Conservation (phyloP, 2,329 filamentous ascomycete species). For the Aureobasidium uvarum region DNA sequence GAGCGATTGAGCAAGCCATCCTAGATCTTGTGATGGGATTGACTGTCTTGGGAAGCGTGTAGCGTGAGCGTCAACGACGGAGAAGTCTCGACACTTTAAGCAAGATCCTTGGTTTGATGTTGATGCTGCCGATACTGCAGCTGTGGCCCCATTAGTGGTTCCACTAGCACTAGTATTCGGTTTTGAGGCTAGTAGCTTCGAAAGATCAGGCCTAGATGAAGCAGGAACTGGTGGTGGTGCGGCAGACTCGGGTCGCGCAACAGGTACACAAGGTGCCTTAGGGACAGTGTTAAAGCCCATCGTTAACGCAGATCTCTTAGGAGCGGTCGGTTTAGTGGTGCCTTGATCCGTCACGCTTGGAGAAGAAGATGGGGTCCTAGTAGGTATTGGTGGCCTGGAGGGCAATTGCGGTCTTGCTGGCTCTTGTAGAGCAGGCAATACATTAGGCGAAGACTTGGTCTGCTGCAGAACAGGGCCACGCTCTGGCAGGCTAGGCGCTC, state of each 20-base stretch:
- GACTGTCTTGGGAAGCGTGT: conserved; percentile 70
- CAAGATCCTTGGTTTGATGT: conserved; percentile 51
- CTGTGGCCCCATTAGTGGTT: conserved; percentile 34
- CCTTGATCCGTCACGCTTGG: conserved; percentile 8
- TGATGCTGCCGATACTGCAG: conserved; percentile 29
- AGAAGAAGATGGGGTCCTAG: conserved; percentile 34
- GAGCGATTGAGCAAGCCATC: conserved; percentile 73
- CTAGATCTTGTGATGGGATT: conserved; percentile 65
- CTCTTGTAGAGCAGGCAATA: conserved; percentile 33
- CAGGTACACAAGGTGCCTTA: conserved; percentile 28
- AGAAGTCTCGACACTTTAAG: conserved; percentile 84
- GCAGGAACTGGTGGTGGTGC: conserved; percentile 54
- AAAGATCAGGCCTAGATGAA: conserved; percentile 58
- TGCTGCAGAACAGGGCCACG: conserved; percentile 40
- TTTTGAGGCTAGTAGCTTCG: conserved; percentile 55
- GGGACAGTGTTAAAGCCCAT: conserved; percentile 46
- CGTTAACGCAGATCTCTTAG: conserved; percentile 49
- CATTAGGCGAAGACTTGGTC: conserved; percentile 39
- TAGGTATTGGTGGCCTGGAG: conserved; percentile 29
- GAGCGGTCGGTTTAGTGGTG: conserved; percentile 30
- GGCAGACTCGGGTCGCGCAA: conserved; percentile 26
- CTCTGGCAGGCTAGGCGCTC: conserved; percentile 44
- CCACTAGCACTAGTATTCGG: conserved; percentile 37
- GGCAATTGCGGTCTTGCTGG: conserved; percentile 24
- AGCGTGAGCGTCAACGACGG: conserved; percentile 73